These are phyloP conservation scores for Sophora flavescens DNA, from an alignment of 306 rosid genomes.

Conservation along the genomic window DNA sequence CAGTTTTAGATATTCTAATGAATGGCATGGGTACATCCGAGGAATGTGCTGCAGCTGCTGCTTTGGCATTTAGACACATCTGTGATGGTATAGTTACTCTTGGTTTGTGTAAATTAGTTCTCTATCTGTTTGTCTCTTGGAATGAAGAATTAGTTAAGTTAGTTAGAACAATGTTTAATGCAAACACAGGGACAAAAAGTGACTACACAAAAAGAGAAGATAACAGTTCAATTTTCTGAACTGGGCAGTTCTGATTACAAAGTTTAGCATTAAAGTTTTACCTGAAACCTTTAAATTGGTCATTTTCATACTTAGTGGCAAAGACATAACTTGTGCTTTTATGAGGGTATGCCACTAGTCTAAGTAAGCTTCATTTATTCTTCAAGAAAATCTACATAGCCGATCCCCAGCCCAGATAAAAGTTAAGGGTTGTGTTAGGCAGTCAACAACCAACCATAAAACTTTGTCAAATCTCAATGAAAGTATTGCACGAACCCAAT, in stretches of 20 bases:
- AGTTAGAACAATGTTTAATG: conserved; percentile 42
- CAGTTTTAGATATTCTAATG: conserved; percentile 88
- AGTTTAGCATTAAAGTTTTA: conserved; percentile 35
- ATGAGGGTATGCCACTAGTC: conserved; percentile 36
- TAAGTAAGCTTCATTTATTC: conserved; percentile 34
- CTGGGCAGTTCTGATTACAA: conserved; percentile 29
- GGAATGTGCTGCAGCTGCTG: conserved; percentile 98
- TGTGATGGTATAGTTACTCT: conserved; percentile 79
- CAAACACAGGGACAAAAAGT: conserved; percentile 29
- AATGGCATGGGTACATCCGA: conserved; percentile 94
- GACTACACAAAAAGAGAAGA: conserved; percentile 2
- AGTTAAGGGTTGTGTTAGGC: too few species aligned
- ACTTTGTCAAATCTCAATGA: too few species aligned
- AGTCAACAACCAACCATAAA: too few species aligned
- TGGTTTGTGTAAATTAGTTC: conserved; percentile 38
- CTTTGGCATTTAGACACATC: conserved; percentile 92
- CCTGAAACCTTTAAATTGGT: conserved; percentile 37
- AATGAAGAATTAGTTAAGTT: conserved; percentile 30
- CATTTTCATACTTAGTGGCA: conserved; percentile 35
- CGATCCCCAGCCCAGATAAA: too few species aligned
- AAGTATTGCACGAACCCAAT: conserved; percentile 25
- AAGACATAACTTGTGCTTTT: conserved; percentile 22
- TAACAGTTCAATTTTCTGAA: conserved; percentile 42
- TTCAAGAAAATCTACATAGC: not conserved
- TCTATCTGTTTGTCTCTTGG: conserved; percentile 43